Conservation (phyloP, 257 asterid genomes). For the Petunia secreta region DNA sequence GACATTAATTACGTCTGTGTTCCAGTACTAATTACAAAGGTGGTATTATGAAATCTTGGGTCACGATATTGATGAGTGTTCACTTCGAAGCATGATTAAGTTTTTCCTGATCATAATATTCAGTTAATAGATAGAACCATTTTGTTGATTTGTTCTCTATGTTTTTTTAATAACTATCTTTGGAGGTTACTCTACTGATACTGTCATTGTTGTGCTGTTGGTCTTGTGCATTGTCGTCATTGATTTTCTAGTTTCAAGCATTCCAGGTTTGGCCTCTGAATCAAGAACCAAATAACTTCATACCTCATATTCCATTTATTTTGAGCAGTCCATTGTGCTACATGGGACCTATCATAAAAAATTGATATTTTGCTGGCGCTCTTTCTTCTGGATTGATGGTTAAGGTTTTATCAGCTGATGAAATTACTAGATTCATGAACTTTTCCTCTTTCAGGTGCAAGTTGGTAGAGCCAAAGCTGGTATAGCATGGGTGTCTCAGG, state of each 20-base stretch:
- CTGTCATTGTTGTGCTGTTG: background rate
- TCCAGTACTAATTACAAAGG: background rate
- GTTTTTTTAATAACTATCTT: background rate
- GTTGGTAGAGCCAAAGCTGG: conserved; percentile 28
- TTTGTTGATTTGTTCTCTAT: background rate
- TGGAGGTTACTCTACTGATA: background rate
- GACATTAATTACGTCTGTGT: background rate
- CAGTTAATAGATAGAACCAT: background rate
- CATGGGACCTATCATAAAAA: background rate
- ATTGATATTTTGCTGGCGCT: background rate
- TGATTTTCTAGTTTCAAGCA: conserved; percentile 14
- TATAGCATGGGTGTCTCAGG: conserved; percentile 79
- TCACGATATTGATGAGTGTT: background rate
- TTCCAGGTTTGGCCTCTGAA: conserved; percentile 5
- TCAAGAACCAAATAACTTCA: background rate
- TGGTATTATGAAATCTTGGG: background rate
- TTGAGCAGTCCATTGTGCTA: background rate
- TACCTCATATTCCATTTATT: background rate
- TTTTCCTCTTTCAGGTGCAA: conserved; percentile 49
- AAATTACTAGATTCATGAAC: conserved; percentile 28
- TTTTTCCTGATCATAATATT: background rate
- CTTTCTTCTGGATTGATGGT: conserved; percentile 20
- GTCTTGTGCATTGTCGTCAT: background rate
- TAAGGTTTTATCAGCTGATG: background rate
- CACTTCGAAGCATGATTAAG: background rate